Base-by-base conservation (phyloP, 2,329 filamentous ascomycete species). In the Penicillium vulpinum region DNA sequence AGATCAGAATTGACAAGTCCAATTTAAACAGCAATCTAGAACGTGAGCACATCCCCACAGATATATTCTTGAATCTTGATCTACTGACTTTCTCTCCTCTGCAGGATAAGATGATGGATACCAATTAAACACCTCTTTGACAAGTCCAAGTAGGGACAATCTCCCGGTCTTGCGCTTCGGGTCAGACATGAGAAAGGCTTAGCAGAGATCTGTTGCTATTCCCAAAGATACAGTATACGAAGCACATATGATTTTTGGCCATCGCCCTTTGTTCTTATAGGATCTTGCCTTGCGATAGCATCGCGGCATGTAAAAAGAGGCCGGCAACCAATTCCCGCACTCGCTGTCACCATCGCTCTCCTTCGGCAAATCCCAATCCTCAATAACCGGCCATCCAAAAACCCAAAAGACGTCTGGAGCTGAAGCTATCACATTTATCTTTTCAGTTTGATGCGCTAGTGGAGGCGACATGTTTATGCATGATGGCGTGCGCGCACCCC, bases 121-220 rank as follows among this genome's bases (percentile, higher is more conserved):
- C 69, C 70, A 72, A 39, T 71, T 72, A 49, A 72, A 71, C 1
- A 72, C 54, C 41, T 71, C 69, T 26, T 71, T 71, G 15, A 70
- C n/a, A 1, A 69, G 41, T 6, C 56, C 63, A 47, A 61, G 56
- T 15, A 56, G 53, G 28, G 56, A 56, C 22, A 60, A 49, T 36
- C 43, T 58, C n/a, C 28, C 41, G 5, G 29, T 10, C 22, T 50
- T 60, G 2, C 41, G 26, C 31, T 60, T 56, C 21, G 51, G 33
- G 4, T 57, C 60, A 24, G 61, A 64, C 66, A 67, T 67, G 18
- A 24, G 31, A 4, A 55, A n/a, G 18, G 10, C 21, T 36, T 21
- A 44, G 31, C 51, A 33, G 28, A 49, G n/a, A 15, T 18, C 29
- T 21, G 16, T 33, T 13, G 28, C 13, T 45, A 11, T 5, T 16